A percentile compares a stretch with the other conserved stretches of the same genome.
phyloP scores from a whole-genome alignment of 805 yeast genomes.

The Starmerella floris region DNA sequence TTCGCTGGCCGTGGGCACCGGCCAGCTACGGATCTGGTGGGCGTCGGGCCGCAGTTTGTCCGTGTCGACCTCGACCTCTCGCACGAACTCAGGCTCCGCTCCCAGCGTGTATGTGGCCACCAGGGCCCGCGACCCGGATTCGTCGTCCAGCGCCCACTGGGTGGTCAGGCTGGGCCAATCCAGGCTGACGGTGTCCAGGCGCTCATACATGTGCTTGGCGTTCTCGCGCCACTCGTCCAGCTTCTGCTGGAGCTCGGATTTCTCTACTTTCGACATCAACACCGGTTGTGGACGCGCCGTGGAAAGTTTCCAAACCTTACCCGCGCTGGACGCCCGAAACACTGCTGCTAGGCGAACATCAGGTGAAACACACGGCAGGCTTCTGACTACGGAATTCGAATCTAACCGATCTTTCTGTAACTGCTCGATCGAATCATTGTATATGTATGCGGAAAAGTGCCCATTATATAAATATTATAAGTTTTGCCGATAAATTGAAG shows the following conservation, averaged over 20 bases:
- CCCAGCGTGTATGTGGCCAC: slow-evolving; percentile 16
- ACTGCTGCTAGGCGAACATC: no score
- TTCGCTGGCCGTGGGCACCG: slow-evolving; percentile 3
- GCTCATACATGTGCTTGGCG: slow-evolving; percentile 17
- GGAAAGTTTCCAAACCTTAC: no score
- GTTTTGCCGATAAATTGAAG: no score
- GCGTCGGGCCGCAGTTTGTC: slow-evolving; percentile 4
- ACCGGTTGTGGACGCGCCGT: no score
- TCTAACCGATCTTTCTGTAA: no score
- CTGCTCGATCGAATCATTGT: no score
- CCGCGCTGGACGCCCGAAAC: no score
- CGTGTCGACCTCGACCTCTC: slow-evolving; percentile 15
- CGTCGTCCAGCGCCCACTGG: slow-evolving; percentile 13
- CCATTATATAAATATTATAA: no score
- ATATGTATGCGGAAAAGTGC: no score
- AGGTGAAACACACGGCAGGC: no score
- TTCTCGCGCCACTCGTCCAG: slow-evolving; percentile 17
- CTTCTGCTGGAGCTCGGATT: slow-evolving; percentile 7
- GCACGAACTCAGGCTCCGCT: slow-evolving; percentile 14
- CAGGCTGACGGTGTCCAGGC: slow-evolving; percentile 13
- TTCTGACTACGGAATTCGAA: no score
- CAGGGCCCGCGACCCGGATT: slow-evolving; percentile 9
- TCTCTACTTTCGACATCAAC: neutral
- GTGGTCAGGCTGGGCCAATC: slow-evolving; percentile 17
- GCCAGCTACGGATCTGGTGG: slow-evolving; percentile 10